Percentiles rank a stretch among this genome's conserved stretches.
Evolutionary conservation across 352 stramenopile species (phyloP).

Genomic region (Globisporangium iwayamae): DNA sequence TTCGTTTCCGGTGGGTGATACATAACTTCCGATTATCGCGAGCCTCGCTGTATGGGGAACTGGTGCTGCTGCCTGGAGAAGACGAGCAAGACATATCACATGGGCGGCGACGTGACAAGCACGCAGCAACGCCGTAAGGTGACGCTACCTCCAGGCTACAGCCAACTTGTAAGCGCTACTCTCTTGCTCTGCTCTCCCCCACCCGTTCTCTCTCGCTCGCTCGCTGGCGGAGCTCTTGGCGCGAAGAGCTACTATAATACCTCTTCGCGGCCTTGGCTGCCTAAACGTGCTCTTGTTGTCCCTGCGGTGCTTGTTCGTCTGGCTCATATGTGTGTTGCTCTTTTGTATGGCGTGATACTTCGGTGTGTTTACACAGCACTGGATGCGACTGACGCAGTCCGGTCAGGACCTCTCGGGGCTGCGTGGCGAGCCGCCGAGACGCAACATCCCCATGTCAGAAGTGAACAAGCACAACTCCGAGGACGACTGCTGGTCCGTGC

Average conservation of each 20-base stretch:
- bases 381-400: slow-evolving; percentile 85
- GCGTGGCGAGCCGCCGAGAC: slow-evolving; percentile 44
- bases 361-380: slow-evolving; percentile 59
- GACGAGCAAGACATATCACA: slow-evolving; percentile 8
- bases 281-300: not conserved
- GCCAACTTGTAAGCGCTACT: slow-evolving; percentile 61
- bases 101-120: slow-evolving; percentile 59
- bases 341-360: not conserved
- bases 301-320: not conserved
- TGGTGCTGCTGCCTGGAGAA: not conserved
- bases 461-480: slow-evolving; percentile 82
- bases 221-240: not conserved
- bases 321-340: not conserved
- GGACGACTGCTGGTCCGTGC: slow-evolving; percentile 92
- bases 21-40: too few relatives aligned
- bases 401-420: slow-evolving; percentile 87
- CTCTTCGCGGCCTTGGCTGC: not conserved
- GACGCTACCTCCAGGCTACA: slow-evolving; percentile 87
- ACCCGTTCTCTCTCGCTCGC: not conserved
- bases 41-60: not conserved
- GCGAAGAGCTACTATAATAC: not conserved
- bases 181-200: not conserved
- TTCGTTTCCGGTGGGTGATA: too few relatives aligned
- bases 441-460: slow-evolving; percentile 80
- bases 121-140: slow-evolving; percentile 74